Evolutionary conservation across 169 alveolate genomes (phyloP).

Genomic region (Blepharisma undulans): DNA sequence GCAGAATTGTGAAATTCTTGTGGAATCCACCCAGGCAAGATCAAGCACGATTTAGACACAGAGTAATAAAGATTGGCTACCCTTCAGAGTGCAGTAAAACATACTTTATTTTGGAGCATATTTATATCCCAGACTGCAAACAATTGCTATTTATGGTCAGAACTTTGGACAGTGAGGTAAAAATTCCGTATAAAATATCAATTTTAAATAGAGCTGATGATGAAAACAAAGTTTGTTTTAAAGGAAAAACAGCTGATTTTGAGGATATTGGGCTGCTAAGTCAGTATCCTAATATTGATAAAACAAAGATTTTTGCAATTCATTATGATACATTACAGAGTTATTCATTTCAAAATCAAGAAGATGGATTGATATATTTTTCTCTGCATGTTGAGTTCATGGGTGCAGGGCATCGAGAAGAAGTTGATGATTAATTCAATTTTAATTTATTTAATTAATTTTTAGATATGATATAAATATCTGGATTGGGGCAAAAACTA

Average conservation of each 20-base stretch:
- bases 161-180: background rate
- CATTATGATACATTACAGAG: background rate
- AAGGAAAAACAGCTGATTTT: background rate
- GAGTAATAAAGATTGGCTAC: background rate
- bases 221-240: background rate
- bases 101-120: background rate
- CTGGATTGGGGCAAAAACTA: no score
- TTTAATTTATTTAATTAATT: no score
- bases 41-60: background rate
- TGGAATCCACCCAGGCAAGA: slow-evolving; percentile 8
- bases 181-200: background rate
- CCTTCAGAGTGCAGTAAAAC: background rate
- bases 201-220: background rate
- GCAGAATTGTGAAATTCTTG: background rate
- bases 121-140: background rate
- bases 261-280: background rate
- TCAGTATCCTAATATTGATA: background rate
- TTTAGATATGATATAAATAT: background rate
- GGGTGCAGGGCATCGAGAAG: background rate
- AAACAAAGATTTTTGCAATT: background rate
- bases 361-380: background rate
- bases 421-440: background rate
- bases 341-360: background rate
- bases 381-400: background rate
- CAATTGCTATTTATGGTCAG: background rate